A percentile compares a stretch with the other conserved stretches of the same genome.
Evolutionary conservation across 805 yeast genomes (phyloP).

Genomic region (Naumovozyma dairenensis): DNA sequence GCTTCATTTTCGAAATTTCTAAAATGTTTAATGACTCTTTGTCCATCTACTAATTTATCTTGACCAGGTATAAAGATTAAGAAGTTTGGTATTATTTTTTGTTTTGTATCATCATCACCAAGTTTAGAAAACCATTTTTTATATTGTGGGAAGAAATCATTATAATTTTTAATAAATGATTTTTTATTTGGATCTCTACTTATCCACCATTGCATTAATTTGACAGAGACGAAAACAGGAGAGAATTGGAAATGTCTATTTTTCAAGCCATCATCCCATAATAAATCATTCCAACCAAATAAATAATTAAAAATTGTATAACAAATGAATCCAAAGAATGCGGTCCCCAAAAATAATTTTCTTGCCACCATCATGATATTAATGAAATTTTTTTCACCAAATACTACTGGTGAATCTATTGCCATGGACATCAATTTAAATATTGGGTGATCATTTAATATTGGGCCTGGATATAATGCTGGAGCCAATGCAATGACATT

Average conservation of each 20-base stretch:
- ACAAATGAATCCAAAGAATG: slow-evolving; percentile 50
- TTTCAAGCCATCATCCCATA: slow-evolving; percentile 63
- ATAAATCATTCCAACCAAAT: slow-evolving; percentile 74
- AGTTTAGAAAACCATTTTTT: slow-evolving; percentile 40
- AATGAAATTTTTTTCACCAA: slow-evolving; percentile 71
- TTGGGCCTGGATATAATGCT: slow-evolving; percentile 77
- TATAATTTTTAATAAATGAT: slow-evolving; percentile 32
- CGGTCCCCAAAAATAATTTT: slow-evolving; percentile 36
- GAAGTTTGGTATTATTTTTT: slow-evolving; percentile 42
- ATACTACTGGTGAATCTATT: slow-evolving; percentile 39
- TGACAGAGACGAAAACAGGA: slow-evolving; percentile 74
- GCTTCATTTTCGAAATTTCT: slow-evolving; percentile 39
- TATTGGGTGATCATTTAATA: slow-evolving; percentile 52
- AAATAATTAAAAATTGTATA: slow-evolving; percentile 78
- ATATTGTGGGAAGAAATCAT: slow-evolving; percentile 37
- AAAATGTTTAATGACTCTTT: slow-evolving; percentile 55
- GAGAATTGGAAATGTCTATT: slow-evolving; percentile 75
- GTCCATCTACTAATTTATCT: slow-evolving; percentile 78
- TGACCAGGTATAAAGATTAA: slow-evolving; percentile 58
- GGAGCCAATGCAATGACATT: slow-evolving; percentile 77
- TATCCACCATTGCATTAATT: slow-evolving; percentile 90
- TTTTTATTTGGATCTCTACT: slow-evolving; percentile 30
- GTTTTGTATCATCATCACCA: slow-evolving; percentile 7
- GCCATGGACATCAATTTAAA: slow-evolving; percentile 47
- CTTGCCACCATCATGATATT: slow-evolving; percentile 62